Evolutionary conservation across 768 basidiomycete species (phyloP).

Genomic region (Favolaschia claudopus): DNA sequence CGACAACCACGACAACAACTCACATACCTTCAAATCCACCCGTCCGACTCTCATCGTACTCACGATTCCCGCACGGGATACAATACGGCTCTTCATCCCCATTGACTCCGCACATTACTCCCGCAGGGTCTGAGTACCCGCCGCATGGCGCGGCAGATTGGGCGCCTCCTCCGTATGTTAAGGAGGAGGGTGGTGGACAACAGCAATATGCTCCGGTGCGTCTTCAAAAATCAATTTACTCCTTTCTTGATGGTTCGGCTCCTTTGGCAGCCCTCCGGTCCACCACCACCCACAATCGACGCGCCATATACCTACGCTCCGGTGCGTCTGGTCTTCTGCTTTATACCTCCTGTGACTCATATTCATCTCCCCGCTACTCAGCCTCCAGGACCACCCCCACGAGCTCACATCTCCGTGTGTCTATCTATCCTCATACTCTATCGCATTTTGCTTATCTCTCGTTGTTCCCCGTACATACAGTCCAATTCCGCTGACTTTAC

Average conservation of each 20-base stretch:
- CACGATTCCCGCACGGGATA: slow-evolving; percentile 12
- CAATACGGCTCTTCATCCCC: slow-evolving; percentile 5
- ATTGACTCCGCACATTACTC: neutral
- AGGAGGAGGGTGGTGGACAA: neutral
- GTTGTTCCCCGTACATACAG: neutral
- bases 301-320: slow-evolving; percentile 3
- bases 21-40: too few relatives aligned
- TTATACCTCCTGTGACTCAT: neutral
- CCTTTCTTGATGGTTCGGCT: neutral
- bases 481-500: slow-evolving; percentile 11
- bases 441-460: neutral
- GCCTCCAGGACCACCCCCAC: slow-evolving; percentile 19
- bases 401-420: slow-evolving; percentile 17
- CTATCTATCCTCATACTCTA: neutral
- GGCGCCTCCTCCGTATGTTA: slow-evolving; percentile 25
- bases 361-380: slow-evolving; percentile 7
- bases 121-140: slow-evolving; percentile 10
- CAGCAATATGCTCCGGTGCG: slow-evolving; percentile 13
- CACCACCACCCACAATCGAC: slow-evolving; percentile 11
- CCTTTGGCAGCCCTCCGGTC: slow-evolving; percentile 14
- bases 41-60: too few relatives aligned
- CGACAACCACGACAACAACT: too few relatives aligned
- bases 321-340: slow-evolving; percentile 1
- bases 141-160: slow-evolving; percentile 11
- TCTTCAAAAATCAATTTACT: neutral